phyloP scores from a whole-genome alignment of 192 early-diverging fungal species.

The Geranomyces michiganensis region DNA sequence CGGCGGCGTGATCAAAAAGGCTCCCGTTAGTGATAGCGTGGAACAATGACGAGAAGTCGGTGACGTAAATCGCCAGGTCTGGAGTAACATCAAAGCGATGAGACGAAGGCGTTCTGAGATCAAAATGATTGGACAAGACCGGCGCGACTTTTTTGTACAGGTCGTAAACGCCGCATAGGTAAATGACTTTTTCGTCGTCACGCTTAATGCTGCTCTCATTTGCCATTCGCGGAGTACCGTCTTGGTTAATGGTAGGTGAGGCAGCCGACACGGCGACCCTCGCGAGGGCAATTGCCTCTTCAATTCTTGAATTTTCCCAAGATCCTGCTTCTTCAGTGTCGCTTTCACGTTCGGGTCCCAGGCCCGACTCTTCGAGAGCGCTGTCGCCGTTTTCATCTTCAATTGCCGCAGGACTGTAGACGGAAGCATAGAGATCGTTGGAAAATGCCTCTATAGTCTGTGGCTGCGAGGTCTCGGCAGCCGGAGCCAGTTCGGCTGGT shows the following conservation, averaged over 20 bases:
- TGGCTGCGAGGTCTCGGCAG: not conserved
- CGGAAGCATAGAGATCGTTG: not conserved
- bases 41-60: slow-evolving; percentile 8
- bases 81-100: not conserved
- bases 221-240: not conserved
- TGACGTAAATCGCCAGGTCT: not conserved
- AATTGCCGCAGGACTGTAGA: not conserved
- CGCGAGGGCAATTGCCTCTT: not conserved
- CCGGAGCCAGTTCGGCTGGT: not conserved
- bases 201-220: not conserved
- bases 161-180: not conserved
- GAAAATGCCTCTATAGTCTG: not conserved
- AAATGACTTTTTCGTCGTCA: not conserved
- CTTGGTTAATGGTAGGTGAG: not conserved
- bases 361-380: not conserved
- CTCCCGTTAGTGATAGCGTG: slow-evolving; percentile 4
- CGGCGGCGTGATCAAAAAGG: not conserved
- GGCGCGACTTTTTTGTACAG: not conserved
- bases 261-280: not conserved
- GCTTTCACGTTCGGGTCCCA: not conserved
- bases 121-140: not conserved
- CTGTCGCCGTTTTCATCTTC: not conserved
- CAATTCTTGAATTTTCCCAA: not conserved
- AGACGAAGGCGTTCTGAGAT: not conserved
- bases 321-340: not conserved